These are phyloP conservation scores for Venturia oleaginea DNA, from an alignment of 2,329 filamentous ascomycete genomes.

Conservation along the genomic window DNA sequence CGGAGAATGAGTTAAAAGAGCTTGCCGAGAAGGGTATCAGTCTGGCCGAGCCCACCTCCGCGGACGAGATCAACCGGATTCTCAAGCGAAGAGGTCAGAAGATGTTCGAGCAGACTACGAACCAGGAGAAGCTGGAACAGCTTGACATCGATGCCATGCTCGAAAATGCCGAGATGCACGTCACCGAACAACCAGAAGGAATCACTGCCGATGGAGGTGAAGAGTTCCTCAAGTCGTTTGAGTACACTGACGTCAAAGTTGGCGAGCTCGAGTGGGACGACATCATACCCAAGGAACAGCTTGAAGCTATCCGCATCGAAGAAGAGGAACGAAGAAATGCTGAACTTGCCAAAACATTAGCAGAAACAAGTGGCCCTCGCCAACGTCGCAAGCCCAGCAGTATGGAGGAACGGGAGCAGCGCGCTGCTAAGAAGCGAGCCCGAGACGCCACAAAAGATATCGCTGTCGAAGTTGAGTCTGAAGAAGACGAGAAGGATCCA, in stretches of 20 bases:
- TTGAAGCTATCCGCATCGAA: constrained; percentile 81
- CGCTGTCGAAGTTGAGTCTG: constrained; percentile 48
- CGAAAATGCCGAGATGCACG: constrained; percentile 92
- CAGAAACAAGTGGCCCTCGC: constrained; percentile 71
- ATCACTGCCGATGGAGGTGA: constrained; percentile 94
- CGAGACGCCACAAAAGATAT: constrained; percentile 53
- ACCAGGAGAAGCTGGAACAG: constrained; percentile 93
- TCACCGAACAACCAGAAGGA: constrained; percentile 89
- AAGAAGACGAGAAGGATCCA: constrained; percentile 56
- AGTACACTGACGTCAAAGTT: constrained; percentile 96
- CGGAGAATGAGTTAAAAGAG: constrained; percentile 73
- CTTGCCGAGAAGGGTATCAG: constrained; percentile 36
- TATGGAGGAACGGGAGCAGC: constrained; percentile 53
- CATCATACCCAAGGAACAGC: constrained; percentile 89
- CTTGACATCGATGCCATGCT: constrained; percentile 96
- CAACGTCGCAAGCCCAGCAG: constrained; percentile 52
- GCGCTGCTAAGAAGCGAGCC: constrained; percentile 60
- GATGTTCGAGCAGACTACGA: constrained; percentile 96
- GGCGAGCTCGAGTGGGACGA: constrained; percentile 95
- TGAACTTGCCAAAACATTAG: constrained; percentile 40
- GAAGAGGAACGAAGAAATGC: constrained; percentile 78
- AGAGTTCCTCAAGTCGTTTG: constrained; percentile 81
- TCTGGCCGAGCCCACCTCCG: constrained; percentile 56
- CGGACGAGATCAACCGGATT: constrained; percentile 91
- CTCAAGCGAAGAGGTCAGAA: constrained; percentile 97